These are phyloP conservation scores for Ophiostoma triangulosporum DNA, from an alignment of 2,329 filamentous ascomycete species.

Conservation along the genomic window DNA sequence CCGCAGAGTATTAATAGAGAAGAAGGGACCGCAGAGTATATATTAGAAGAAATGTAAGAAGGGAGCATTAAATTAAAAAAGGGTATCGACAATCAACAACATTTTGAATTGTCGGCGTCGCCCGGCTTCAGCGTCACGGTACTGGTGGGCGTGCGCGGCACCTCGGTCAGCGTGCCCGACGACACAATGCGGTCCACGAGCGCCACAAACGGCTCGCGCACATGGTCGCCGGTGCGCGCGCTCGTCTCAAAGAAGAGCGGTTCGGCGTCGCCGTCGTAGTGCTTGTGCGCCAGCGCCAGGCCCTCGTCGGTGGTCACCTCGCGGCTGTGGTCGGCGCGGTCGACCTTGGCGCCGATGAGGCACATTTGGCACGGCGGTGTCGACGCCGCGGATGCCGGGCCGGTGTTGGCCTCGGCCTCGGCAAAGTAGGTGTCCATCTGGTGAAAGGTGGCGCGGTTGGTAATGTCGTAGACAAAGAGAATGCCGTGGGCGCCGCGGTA, in stretches of 20 bases:
- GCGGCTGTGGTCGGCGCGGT: slow-evolving; percentile 29
- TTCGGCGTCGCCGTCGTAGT: slow-evolving; percentile 18
- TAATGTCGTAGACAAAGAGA: slow-evolving; percentile 36
- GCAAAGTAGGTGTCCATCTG: slow-evolving; percentile 41
- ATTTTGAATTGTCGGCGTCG: not conserved
- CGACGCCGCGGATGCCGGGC: slow-evolving; percentile 14
- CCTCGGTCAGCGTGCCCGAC: not conserved
- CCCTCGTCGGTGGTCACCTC: slow-evolving; percentile 35
- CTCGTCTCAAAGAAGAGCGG: slow-evolving; percentile 38
- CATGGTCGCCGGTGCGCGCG: slow-evolving; percentile 38
- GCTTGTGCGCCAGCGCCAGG: slow-evolving; percentile 29
- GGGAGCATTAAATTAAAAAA: no score
- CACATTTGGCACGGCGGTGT: slow-evolving; percentile 9
- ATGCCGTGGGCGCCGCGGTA: slow-evolving; percentile 37
- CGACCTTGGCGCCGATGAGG: slow-evolving; percentile 36
- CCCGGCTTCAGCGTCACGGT: slow-evolving; percentile 25
- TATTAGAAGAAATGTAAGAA: no score
- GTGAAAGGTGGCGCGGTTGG: slow-evolving; percentile 34
- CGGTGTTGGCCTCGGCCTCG: slow-evolving; percentile 35
- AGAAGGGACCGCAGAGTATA: no score
- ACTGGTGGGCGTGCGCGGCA: slow-evolving; percentile 15
- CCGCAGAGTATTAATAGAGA: no score
- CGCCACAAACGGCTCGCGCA: slow-evolving; percentile 36
- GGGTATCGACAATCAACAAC: no score
- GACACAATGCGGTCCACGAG: slow-evolving; percentile 35